A percentile compares a stretch with the other conserved stretches of the same genome.
phyloP scores from a whole-genome alignment of 2,329 filamentous ascomycete species.

The Xylaria sp. region DNA sequence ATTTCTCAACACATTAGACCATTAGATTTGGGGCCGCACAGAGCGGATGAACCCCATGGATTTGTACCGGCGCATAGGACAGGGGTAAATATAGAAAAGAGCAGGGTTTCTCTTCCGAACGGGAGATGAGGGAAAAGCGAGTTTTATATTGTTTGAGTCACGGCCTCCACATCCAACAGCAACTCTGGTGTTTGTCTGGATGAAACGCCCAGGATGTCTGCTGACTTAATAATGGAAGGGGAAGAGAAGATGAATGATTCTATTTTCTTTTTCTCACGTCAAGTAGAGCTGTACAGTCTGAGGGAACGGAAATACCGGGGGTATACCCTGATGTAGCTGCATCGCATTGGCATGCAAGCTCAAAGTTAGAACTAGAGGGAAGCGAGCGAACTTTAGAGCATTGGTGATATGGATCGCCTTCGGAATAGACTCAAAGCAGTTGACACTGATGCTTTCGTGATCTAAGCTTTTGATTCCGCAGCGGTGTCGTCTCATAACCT shows the following conservation, averaged over 20 bases:
- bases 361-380: slow-evolving; percentile 2
- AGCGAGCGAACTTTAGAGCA: not conserved
- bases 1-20: slow-evolving; percentile 24
- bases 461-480: no score
- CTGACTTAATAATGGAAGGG: slow-evolving; percentile 9
- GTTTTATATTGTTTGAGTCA: slow-evolving; percentile 7
- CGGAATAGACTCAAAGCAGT: slow-evolving; percentile 12
- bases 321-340: slow-evolving; percentile 42
- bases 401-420: not conserved
- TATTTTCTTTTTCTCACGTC: slow-evolving; percentile 1
- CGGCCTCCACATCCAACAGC: not conserved
- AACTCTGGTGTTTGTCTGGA: slow-evolving; percentile 1
- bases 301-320: slow-evolving; percentile 31
- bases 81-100: slow-evolving; percentile 22
- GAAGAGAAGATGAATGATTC: not conserved
- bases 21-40: slow-evolving; percentile 19
- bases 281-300: slow-evolving; percentile 16
- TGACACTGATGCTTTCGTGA: not conserved
- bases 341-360: slow-evolving; percentile 29
- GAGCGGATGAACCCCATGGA: slow-evolving; percentile 14
- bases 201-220: not conserved
- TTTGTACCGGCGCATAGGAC: slow-evolving; percentile 29
- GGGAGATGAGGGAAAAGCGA: slow-evolving; percentile 1
- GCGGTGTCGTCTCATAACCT: not conserved
- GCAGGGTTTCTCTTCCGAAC: not conserved